phyloP scores from a whole-genome alignment of 805 yeast genomes.

The Teunomyces stri region DNA sequence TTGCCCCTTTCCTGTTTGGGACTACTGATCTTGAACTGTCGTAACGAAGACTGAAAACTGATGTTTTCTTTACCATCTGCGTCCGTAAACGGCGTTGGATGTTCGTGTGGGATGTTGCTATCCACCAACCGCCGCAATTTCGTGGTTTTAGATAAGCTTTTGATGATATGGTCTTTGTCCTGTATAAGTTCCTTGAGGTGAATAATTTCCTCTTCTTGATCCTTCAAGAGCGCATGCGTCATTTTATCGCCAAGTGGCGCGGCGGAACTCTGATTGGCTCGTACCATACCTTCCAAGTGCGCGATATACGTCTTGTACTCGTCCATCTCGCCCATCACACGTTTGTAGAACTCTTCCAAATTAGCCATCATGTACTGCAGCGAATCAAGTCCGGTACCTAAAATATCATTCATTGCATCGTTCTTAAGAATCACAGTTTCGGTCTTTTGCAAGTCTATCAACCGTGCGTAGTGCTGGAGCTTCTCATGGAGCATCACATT shows the following conservation, averaged over 20 bases:
- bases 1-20: slow-evolving; percentile 12
- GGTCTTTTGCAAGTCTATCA: slow-evolving; percentile 58
- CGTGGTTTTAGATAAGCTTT: slow-evolving; percentile 65
- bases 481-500: slow-evolving; percentile 62
- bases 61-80: background rate
- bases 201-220: slow-evolving; percentile 61
- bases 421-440: slow-evolving; percentile 56
- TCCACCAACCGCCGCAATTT: slow-evolving; percentile 52
- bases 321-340: slow-evolving; percentile 51
- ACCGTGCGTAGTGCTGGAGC: slow-evolving; percentile 64
- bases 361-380: slow-evolving; percentile 45
- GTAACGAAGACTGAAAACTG: slow-evolving; percentile 11
- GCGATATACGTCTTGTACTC: slow-evolving; percentile 58
- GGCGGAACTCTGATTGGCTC: slow-evolving; percentile 5
- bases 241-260: slow-evolving; percentile 11
- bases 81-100: background rate
- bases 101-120: slow-evolving; percentile 10
- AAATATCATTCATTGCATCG: slow-evolving; percentile 57
- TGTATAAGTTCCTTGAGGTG: slow-evolving; percentile 60
- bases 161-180: slow-evolving; percentile 77
- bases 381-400: slow-evolving; percentile 42
- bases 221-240: slow-evolving; percentile 42
- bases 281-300: slow-evolving; percentile 53
- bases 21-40: slow-evolving; percentile 19
- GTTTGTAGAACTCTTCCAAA: slow-evolving; percentile 47